Evolutionary conservation across 768 basidiomycete species (phyloP).

Genomic region (Amanita thiersii): DNA sequence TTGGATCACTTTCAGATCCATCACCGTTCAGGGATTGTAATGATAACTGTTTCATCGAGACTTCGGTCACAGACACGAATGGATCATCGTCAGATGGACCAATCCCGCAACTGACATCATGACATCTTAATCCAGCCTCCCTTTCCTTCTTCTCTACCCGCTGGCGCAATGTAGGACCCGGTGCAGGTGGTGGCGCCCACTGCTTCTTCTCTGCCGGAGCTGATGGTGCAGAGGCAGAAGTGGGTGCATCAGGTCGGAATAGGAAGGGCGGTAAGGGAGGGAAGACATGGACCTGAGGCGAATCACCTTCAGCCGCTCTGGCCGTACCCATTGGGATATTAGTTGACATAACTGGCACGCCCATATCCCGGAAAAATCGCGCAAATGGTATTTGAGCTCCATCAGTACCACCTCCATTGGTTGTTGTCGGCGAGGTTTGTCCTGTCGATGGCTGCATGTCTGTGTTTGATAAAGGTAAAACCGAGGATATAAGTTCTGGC

Average conservation of each 20-base stretch:
- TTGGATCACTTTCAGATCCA: conserved; percentile 11
- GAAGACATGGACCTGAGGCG: conserved; percentile 9
- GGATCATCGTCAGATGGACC: conserved; percentile 74
- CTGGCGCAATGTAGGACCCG: conserved; percentile 66
- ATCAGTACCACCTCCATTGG: not conserved
- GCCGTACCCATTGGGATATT: not conserved
- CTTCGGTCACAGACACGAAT: conserved; percentile 21
- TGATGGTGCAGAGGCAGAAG: not conserved
- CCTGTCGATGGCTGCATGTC: not conserved
- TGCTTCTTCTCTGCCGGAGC: conserved; percentile 25
- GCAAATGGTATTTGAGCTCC: conserved; percentile 5
- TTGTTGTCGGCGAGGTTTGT: not conserved
- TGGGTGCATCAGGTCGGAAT: not conserved
- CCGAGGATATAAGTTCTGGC: too few species aligned
- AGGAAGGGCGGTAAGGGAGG: not conserved
- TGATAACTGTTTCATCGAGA: conserved; percentile 26
- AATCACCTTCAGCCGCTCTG: not conserved
- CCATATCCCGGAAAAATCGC: conserved; percentile 11
- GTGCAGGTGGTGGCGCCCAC: conserved; percentile 57
- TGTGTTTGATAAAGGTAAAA: too few species aligned
- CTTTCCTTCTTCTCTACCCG: conserved; percentile 66
- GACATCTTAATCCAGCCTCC: conserved; percentile 65
- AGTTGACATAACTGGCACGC: not conserved
- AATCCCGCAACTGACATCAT: conserved; percentile 63
- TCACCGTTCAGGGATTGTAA: conserved; percentile 22